Percentiles rank a stretch among this genome's conserved stretches.
Evolutionary conservation across 441 rosid genomes (phyloP).

Genomic region (Pelargonium hybrid): DNA sequence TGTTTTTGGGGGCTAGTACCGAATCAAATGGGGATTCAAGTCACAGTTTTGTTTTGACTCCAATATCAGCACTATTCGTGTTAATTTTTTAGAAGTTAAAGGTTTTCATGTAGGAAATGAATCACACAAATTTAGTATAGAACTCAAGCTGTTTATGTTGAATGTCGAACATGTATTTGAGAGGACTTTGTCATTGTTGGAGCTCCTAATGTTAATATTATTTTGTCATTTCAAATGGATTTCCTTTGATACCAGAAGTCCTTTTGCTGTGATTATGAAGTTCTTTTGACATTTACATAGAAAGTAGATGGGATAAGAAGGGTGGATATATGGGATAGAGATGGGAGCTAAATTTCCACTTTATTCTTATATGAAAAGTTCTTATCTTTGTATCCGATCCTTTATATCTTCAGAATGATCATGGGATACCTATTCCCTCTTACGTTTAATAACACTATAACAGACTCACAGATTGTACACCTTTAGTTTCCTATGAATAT

Average conservation of each 20-base stretch:
- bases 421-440: neutral
- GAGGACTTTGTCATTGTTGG: neutral
- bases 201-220: neutral
- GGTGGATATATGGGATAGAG: too few species aligned
- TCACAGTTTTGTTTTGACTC: neutral
- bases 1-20: neutral
- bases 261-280: too few species aligned
- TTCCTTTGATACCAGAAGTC: too few species aligned
- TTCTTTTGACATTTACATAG: too few species aligned
- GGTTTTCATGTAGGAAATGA: constrained; percentile 4
- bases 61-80: neutral
- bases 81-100: constrained; percentile 8
- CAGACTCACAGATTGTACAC: neutral
- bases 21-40: neutral
- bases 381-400: too few species aligned
- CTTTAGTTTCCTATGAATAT: neutral
- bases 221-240: neutral
- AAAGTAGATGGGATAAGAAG: too few species aligned
- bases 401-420: neutral
- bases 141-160: neutral
- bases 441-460: neutral
- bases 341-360: too few species aligned
- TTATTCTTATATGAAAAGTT: too few species aligned
- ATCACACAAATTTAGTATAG: neutral
- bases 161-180: neutral